Conservation (phyloP, 345 rosid species). For the Dimocarpus longan region DNA sequence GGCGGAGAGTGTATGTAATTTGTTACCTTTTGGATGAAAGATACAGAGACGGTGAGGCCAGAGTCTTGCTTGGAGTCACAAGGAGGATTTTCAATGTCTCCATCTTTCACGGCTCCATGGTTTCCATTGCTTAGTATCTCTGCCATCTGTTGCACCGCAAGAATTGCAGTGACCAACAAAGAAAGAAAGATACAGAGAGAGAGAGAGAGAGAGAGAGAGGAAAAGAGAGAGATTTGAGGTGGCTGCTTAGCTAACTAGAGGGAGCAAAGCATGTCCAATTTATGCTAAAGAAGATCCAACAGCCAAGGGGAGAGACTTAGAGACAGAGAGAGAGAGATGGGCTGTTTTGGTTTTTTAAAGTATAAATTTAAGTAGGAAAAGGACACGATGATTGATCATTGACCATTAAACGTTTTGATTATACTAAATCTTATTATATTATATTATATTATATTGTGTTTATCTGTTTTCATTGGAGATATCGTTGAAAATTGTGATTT, state of each 20-base stretch:
- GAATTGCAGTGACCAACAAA: background rate
- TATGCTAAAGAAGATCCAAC: too few relatives aligned
- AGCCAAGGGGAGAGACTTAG: background rate
- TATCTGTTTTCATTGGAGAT: slow-evolving; percentile 11
- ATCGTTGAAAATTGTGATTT: slow-evolving; percentile 43
- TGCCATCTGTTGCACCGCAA: slow-evolving; percentile 42
- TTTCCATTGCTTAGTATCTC: slow-evolving; percentile 40
- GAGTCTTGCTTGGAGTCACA: slow-evolving; percentile 44
- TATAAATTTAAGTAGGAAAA: background rate
- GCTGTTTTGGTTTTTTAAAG: too few relatives aligned
- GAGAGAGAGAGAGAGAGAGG: background rate
- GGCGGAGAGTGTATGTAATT: too few relatives aligned
- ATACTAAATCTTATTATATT: too few relatives aligned
- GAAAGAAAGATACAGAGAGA: background rate
- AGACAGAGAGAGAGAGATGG: background rate
- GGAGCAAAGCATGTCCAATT: background rate
- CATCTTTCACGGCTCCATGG: slow-evolving; percentile 51
- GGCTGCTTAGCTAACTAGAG: background rate
- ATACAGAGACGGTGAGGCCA: slow-evolving; percentile 49
- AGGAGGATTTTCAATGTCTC: slow-evolving; percentile 23
- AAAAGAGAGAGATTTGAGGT: background rate
- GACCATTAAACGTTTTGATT: background rate
- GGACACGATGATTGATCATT: background rate
- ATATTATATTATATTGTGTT: background rate
- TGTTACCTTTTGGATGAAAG: slow-evolving; percentile 79